Percentiles rank a stretch among this genome's conserved stretches.
Conservation (phyloP, 2,329 filamentous ascomycete genomes). For the Colletotrichum sublineola region DNA sequence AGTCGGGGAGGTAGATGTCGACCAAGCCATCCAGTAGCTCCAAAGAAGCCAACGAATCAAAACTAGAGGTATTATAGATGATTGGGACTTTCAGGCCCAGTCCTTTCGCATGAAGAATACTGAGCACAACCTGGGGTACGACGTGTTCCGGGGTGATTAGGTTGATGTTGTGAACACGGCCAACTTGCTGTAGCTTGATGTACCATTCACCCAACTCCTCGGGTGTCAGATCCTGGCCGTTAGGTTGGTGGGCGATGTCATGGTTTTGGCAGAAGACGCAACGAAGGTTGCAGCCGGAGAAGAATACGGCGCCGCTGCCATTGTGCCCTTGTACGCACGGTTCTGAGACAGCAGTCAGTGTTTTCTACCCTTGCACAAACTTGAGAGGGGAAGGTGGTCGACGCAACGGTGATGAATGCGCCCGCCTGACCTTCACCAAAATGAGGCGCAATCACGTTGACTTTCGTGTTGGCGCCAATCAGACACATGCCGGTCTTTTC, state of each 20-base stretch:
- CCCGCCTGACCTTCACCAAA: slow-evolving; percentile 76
- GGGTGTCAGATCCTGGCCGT: slow-evolving; percentile 82
- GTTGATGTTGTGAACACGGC: slow-evolving; percentile 91
- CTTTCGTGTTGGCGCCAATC: slow-evolving; percentile 81
- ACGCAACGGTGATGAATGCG: background rate
- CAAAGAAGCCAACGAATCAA: slow-evolving; percentile 80
- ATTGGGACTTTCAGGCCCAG: slow-evolving; percentile 79
- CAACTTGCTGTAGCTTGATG: slow-evolving; percentile 83
- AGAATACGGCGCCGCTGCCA: slow-evolving; percentile 85
- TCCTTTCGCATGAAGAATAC: slow-evolving; percentile 79
- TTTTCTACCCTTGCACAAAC: slow-evolving; percentile 3
- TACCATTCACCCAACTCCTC: slow-evolving; percentile 87
- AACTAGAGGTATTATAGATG: slow-evolving; percentile 88
- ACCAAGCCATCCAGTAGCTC: slow-evolving; percentile 82
- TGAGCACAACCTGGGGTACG: slow-evolving; percentile 83
- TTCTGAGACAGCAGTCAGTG: slow-evolving; percentile 60
- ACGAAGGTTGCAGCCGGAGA: slow-evolving; percentile 79
- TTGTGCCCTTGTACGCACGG: slow-evolving; percentile 87
- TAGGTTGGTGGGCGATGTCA: slow-evolving; percentile 85
- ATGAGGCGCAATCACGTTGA: slow-evolving; percentile 88
- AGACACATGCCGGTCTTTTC: slow-evolving; percentile 83
- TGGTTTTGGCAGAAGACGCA: slow-evolving; percentile 87
- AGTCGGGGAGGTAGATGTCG: slow-evolving; percentile 90
- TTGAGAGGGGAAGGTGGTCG: background rate
- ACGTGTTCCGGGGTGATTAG: slow-evolving; percentile 89